Percentiles rank a stretch among this genome's conserved stretches.
These are phyloP conservation scores for Fusarium coffeatum DNA, from an alignment of 2,329 filamentous ascomycete genomes.

Conservation along the genomic window DNA sequence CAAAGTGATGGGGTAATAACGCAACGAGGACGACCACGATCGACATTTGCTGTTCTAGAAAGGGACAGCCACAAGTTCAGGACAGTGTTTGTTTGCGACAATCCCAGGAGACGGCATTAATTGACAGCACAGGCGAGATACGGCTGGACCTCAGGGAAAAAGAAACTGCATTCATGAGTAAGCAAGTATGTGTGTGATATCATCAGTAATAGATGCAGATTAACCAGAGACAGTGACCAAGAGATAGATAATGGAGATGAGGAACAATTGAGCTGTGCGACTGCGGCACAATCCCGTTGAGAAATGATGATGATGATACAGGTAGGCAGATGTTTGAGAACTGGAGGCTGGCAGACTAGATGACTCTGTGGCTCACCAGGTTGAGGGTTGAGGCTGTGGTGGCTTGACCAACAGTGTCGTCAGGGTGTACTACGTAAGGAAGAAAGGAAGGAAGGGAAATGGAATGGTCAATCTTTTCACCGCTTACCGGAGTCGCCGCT, in stretches of 20 bases:
- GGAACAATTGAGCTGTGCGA: conserved; percentile 20
- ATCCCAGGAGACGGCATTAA: neutral
- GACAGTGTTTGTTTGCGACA: neutral
- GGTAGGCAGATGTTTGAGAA: neutral
- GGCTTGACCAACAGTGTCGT: conserved; percentile 14
- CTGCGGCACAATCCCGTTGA: conserved; percentile 6
- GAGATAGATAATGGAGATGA: conserved; percentile 1
- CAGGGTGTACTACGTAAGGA: neutral
- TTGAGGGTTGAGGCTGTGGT: conserved; percentile 40
- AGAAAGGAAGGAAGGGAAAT: conserved; percentile 3
- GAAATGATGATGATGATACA: conserved; percentile 10
- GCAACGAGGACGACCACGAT: conserved; percentile 15
- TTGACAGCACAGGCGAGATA: neutral
- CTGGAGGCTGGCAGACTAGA: conserved; percentile 13
- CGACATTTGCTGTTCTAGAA: neutral
- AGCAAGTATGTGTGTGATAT: neutral
- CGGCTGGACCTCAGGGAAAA: neutral
- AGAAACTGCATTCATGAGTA: neutral
- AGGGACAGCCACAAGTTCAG: neutral
- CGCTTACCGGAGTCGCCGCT: conserved; percentile 41
- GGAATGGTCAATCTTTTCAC: conserved; percentile 45
- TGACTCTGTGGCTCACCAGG: conserved; percentile 24
- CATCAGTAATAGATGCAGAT: conserved; percentile 8
- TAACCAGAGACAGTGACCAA: neutral
- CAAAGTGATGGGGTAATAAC: conserved; percentile 18